Evolutionary conservation across 169 alveolate species (phyloP).

Genomic region (Plasmodium adleri): DNA sequence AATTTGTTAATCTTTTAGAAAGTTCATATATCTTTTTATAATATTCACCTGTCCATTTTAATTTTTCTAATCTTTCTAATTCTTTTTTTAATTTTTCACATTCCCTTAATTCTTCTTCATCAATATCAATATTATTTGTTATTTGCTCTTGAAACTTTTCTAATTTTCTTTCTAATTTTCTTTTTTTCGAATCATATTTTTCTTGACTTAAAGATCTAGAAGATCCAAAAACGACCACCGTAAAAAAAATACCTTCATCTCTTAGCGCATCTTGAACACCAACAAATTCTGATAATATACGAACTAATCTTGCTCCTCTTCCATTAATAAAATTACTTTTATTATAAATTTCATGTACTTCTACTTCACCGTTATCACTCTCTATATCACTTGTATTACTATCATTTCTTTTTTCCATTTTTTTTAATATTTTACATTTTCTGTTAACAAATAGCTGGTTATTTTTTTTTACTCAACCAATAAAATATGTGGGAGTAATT

Average conservation of each 20-base stretch:
- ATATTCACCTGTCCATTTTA: slow-evolving; percentile 39
- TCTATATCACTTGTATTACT: slow-evolving; percentile 6
- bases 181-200: slow-evolving; percentile 52
- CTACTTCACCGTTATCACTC: slow-evolving; percentile 35
- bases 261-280: slow-evolving; percentile 80
- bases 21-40: slow-evolving; percentile 38
- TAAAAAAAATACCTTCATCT: slow-evolving; percentile 76
- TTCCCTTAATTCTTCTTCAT: slow-evolving; percentile 16
- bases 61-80: slow-evolving; percentile 42
- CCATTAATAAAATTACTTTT: slow-evolving; percentile 78
- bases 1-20: slow-evolving; percentile 41
- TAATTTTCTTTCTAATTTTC: slow-evolving; percentile 30
- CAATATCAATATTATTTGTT: slow-evolving; percentile 9
- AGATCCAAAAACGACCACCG: slow-evolving; percentile 81
- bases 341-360: slow-evolving; percentile 78
- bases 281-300: slow-evolving; percentile 82
- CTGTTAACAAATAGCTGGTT: not conserved
- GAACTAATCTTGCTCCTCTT: slow-evolving; percentile 80
- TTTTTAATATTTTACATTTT: not conserved
- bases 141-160: slow-evolving; percentile 11
- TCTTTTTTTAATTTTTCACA: slow-evolving; percentile 30
- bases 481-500: too few relatives aligned
- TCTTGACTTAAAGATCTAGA: slow-evolving; percentile 77
- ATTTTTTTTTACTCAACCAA: not conserved
- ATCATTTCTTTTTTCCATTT: slow-evolving; percentile 12